Percentiles rank a stretch among this genome's conserved stretches.
Conservation (phyloP, 192 early-diverging fungal genomes). For the Umbelopsis isabellina region DNA sequence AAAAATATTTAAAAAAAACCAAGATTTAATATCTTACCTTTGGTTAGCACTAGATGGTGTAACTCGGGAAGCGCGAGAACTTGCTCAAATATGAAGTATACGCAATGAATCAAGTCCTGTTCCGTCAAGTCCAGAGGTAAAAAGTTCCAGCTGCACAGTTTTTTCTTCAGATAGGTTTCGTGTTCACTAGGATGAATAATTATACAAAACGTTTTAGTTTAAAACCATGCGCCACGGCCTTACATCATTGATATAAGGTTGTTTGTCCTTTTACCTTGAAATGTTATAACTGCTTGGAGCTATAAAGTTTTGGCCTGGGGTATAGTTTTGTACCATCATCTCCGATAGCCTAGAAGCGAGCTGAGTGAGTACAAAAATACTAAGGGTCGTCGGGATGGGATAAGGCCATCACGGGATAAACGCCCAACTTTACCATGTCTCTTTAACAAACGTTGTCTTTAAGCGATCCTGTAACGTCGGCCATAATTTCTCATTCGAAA, state of each 20-base stretch:
- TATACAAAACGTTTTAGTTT: neutral
- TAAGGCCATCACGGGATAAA: neutral
- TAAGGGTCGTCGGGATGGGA: neutral
- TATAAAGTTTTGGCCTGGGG: slow-evolving; percentile 26
- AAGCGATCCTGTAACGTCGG: slow-evolving; percentile 22
- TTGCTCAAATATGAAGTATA: slow-evolving; percentile 70
- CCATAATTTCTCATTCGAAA: slow-evolving; percentile 20
- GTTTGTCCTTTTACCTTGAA: slow-evolving; percentile 6
- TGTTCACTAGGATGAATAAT: slow-evolving; percentile 39
- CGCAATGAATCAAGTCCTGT: slow-evolving; percentile 69
- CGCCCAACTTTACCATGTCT: slow-evolving; percentile 21
- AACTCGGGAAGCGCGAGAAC: slow-evolving; percentile 57
- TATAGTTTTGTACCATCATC: slow-evolving; percentile 28
- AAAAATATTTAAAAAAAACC: neutral
- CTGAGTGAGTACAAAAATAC: neutral
- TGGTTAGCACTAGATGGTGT: slow-evolving; percentile 60
- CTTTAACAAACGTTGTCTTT: slow-evolving; percentile 25
- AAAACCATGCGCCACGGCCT: neutral
- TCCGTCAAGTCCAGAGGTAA: slow-evolving; percentile 63
- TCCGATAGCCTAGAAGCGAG: slow-evolving; percentile 26
- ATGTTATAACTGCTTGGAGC: slow-evolving; percentile 12
- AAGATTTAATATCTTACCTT: slow-evolving; percentile 40
- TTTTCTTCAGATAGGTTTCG: slow-evolving; percentile 46
- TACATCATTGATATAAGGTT: neutral
- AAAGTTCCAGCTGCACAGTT: slow-evolving; percentile 72